Base-by-base conservation (phyloP, 441 rosid genomes). In the Corymbia citriodora region DNA sequence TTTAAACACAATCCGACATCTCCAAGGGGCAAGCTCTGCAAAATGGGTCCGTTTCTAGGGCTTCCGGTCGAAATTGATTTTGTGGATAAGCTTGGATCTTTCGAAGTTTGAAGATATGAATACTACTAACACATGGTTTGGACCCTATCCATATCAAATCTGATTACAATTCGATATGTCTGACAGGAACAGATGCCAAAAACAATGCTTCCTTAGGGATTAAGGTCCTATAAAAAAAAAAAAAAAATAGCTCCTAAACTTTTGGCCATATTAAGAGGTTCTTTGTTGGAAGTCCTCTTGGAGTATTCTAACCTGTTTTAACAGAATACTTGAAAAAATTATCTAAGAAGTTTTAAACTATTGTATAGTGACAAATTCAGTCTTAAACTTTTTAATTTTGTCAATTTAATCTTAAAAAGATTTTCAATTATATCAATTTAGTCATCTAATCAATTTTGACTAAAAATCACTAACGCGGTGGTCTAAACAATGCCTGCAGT, bases 401-500 rank as follows among this genome's bases (percentile, higher is more conserved):
- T 23, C 0, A 23, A 23, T 57, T 23, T 57, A 10, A 0, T 57
- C 25, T 40, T 40, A 3, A 40, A 40, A 40, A 3, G 2, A 3
- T 40, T 40, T 40, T 40, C 40, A 40, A 40, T 40, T 40, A 40
- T 40, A 0, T 21, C 6, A 57, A 57, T 57, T 23, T 57, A 57
- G 0, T 23, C 6, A 2, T 57, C 10, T 0, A 4, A 23, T 57
- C 1, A 57, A 57, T 57, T 57, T 57, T 57, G 23, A 23, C 0
- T 57, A 0, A 0, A 23, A 4, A 23, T 57, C 63, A 57, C 29
- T 4, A 10, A 57, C 0, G 25, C 0, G 0, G 0, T 57, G 13
- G 0, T 10, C 29, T 23, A 23, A 57, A 6, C 10, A 23, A 1
- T 0, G 0, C 1, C 0, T 0, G 1, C 6, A 1, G 45, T 40